phyloP scores from a whole-genome alignment of 495 filamentous ascomycete species.

The Aspergillus sparsus region DNA sequence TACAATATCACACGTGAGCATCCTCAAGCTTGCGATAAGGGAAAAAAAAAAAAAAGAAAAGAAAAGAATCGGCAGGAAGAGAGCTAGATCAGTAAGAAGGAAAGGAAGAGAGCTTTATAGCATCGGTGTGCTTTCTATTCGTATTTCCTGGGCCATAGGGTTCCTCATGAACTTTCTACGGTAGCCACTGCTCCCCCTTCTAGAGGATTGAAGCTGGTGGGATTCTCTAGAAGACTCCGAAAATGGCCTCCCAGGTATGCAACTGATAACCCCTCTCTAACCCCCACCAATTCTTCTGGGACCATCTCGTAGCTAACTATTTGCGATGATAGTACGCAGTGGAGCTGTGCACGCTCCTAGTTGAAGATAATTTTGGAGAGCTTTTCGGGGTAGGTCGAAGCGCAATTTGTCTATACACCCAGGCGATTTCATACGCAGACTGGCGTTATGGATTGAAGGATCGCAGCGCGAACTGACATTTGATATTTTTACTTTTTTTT shows the following conservation, averaged over 20 bases:
- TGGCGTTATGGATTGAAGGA: too few species aligned
- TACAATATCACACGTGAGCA: conserved; percentile 21
- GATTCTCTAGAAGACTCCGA: conserved; percentile 62
- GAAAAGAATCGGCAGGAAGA: background rate
- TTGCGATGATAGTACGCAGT: conserved; percentile 53
- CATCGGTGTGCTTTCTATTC: background rate
- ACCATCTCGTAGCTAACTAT: conserved; percentile 35
- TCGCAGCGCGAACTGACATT: background rate
- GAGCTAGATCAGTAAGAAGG: background rate
- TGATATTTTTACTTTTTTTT: conserved; percentile 11
- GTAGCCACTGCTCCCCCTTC: conserved; percentile 67
- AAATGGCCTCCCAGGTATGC: conserved; percentile 58
- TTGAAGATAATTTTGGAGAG: conserved; percentile 85
- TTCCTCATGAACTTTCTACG: conserved; percentile 47
- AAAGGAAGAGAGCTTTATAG: background rate
- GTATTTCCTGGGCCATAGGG: background rate
- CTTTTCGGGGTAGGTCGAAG: conserved; percentile 76
- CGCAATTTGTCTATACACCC: too few species aligned
- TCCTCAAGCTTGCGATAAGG: conserved; percentile 28
- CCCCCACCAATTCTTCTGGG: conserved; percentile 18
- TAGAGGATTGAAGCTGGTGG: conserved; percentile 65
- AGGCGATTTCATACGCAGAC: too few species aligned
- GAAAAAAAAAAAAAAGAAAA: conserved; percentile 13
- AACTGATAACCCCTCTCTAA: conserved; percentile 14
- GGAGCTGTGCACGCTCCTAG: conserved; percentile 87